Conservation (phyloP, 352 stramenopile genomes). For the Blastocystis hominis region DNA sequence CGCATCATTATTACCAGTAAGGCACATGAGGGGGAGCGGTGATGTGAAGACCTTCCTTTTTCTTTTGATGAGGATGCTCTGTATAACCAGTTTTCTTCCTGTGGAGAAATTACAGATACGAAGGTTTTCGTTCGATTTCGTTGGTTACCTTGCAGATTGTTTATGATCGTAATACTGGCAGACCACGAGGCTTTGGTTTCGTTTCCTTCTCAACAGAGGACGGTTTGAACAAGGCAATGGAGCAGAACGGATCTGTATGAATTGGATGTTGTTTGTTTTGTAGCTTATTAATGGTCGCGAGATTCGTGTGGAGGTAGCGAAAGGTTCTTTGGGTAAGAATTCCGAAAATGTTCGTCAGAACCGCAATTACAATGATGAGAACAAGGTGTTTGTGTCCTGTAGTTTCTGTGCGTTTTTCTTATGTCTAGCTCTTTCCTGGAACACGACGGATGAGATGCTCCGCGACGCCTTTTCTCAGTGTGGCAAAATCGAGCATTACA, state of each 20-base stretch:
- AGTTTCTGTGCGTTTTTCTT: background rate
- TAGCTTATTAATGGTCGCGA: background rate
- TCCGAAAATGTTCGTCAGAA: background rate
- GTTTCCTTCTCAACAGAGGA: background rate
- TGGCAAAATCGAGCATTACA: conserved; percentile 24
- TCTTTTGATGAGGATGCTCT: conserved; percentile 49
- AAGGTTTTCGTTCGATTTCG: background rate
- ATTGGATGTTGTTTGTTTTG: background rate
- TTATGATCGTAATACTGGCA: background rate
- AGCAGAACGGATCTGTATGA: background rate
- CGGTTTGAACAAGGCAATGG: background rate
- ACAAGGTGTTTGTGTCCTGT: conserved; percentile 49
- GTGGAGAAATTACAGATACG: conserved; percentile 15
- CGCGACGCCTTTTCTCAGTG: background rate
- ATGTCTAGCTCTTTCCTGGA: background rate
- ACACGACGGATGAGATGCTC: conserved; percentile 12
- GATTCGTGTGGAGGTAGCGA: background rate
- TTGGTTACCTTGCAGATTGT: background rate
- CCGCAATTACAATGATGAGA: conserved; percentile 25
- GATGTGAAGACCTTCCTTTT: conserved; percentile 14
- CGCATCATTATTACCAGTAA: background rate
- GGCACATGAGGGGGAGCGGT: background rate
- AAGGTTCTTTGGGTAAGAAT: background rate
- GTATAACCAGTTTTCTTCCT: background rate
- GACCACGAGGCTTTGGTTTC: background rate